Evolutionary conservation across 192 early-diverging fungal species (phyloP), one percentile per base, ranked within the genome.

Genomic region (Backusella australiensis): DNA sequence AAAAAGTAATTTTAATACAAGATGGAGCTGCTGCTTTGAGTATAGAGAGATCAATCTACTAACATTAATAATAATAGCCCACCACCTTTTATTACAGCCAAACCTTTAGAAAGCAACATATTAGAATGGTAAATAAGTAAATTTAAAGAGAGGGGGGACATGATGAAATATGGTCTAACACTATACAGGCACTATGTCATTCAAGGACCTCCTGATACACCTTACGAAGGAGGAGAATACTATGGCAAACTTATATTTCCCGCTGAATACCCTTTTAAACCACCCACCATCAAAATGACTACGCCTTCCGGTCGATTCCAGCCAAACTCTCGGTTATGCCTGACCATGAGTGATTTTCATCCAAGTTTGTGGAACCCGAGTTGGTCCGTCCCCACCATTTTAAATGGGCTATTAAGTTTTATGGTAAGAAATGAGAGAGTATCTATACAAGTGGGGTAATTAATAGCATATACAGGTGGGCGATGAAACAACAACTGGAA

Each of bases 341-440:
- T 97, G 74, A 96, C 95, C 76, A 98, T 98, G 97, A 94, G 92
- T 76, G 96, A 98, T 87, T 98, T 97, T 83, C 95, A 95, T 75
- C 94, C 93, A 36, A 90, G 89, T 80, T 85, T 93, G 39, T 99
- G 97, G 97, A 99, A 98, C 77, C 97, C 97, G 6, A 93, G 94
- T 67, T 98, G 98, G 98, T 95, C 93, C 70, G 98, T 99, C 11
- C 81, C 95, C 8, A 99, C 98, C 0, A 98, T 99, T 69, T 84
- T 99, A 46, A 98, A 93, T 67, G 98, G 98, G 12, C 83, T 98
- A 72, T 84, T 99, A 49, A 94, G 93, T 66, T 99, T 99, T 80
- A 99, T 99, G 98, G 93, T 96, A 56, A 71, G 63, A 39, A 53
- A n/a, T 23, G 8, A 74, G 15, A 26, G 19, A 19, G 17, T 42